Evolutionary conservation across 1,139 yeast genomes (phyloP).

Genomic region (Suhomyces chickasaworum): DNA sequence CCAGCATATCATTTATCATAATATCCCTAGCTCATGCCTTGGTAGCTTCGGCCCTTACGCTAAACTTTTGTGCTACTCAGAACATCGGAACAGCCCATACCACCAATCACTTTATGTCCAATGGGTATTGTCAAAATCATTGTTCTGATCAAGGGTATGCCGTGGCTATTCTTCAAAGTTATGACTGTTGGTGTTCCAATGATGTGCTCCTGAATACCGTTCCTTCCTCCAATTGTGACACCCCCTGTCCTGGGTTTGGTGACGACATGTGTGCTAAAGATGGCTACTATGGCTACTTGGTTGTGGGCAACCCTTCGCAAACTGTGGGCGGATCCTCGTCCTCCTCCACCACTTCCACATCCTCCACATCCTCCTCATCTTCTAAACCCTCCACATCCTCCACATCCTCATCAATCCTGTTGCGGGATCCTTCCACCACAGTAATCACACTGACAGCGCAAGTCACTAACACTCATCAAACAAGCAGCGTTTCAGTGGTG

Average conservation of each 20-base stretch:
- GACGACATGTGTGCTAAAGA: conserved; percentile 36
- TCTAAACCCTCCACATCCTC: conserved; percentile 8
- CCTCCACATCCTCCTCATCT: conserved; percentile 14
- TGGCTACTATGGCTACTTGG: conserved; percentile 39
- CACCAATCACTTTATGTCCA: conserved; percentile 43
- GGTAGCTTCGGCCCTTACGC: conserved; percentile 13
- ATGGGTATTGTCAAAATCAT: conserved; percentile 53
- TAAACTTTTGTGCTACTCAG: conserved; percentile 45
- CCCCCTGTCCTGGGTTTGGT: conserved; percentile 53
- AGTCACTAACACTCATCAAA: conserved; percentile 10
- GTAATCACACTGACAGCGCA: conserved; percentile 11
- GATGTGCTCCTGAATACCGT: conserved; percentile 46
- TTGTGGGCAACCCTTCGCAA: conserved; percentile 24
- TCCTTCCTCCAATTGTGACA: conserved; percentile 40
- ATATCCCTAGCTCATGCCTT: background rate
- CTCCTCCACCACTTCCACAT: conserved; percentile 13
- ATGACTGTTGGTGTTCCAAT: conserved; percentile 65
- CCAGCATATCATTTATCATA: background rate
- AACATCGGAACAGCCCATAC: conserved; percentile 39
- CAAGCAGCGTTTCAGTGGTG: conserved; percentile 8
- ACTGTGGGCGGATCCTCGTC: conserved; percentile 15
- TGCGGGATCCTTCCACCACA: background rate
- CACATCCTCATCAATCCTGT: conserved; percentile 3
- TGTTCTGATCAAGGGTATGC: conserved; percentile 51
- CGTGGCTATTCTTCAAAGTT: conserved; percentile 55